phyloP scores from a whole-genome alignment of 768 basidiomycete species.

The Mycena olivaceomarginata region DNA sequence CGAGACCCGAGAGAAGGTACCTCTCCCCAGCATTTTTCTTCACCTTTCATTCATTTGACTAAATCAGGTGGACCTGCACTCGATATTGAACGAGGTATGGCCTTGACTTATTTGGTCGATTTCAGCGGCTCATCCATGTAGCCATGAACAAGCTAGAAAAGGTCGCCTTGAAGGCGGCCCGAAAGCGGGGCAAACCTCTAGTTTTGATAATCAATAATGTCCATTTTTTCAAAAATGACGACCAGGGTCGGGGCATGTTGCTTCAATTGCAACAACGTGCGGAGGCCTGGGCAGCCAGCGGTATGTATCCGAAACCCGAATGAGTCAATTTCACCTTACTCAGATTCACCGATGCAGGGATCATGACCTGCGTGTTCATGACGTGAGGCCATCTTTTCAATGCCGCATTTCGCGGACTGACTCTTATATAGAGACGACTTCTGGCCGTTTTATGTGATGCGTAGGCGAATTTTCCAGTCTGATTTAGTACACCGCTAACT shows the following conservation, averaged over 20 bases:
- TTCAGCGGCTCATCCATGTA: constrained; percentile 45
- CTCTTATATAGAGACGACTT: constrained; percentile 82
- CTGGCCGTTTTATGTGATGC: constrained; percentile 85
- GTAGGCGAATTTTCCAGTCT: constrained; percentile 58
- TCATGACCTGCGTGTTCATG: constrained; percentile 87
- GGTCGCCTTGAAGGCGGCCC: constrained; percentile 82
- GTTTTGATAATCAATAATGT: constrained; percentile 90
- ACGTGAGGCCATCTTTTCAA: constrained; percentile 65
- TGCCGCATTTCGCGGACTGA: constrained; percentile 26
- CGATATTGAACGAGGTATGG: constrained; percentile 86
- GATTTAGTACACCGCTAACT: constrained; percentile 26
- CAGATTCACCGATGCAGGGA: constrained; percentile 63
- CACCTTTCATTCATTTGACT: constrained; percentile 13
- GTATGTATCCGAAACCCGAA: constrained; percentile 59
- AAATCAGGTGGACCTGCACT: constrained; percentile 80
- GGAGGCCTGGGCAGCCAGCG: constrained; percentile 90
- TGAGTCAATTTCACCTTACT: constrained; percentile 16
- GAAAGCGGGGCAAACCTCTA: constrained; percentile 77
- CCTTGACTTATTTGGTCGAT: constrained; percentile 9
- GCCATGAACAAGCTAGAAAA: constrained; percentile 91
- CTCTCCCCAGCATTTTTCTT: constrained; percentile 20
- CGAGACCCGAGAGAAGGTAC: constrained; percentile 88
- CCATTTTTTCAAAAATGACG: constrained; percentile 85
- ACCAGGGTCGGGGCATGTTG: constrained; percentile 86
- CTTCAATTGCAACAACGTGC: constrained; percentile 91